phyloP scores from a whole-genome alignment of 495 filamentous ascomycete species.

The Neurospora terricola region DNA sequence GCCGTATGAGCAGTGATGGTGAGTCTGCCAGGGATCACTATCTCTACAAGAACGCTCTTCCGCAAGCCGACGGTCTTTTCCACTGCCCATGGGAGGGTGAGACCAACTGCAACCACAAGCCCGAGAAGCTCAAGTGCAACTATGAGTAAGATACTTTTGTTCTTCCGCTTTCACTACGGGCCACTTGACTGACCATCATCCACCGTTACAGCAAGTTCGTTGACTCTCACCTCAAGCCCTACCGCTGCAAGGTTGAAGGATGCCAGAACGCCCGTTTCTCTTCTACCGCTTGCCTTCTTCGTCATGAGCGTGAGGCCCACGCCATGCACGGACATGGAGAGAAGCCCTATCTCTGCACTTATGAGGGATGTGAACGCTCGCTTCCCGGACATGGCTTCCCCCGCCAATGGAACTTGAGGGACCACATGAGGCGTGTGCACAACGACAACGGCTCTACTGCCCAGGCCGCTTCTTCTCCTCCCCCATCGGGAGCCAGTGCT shows the following conservation, averaged over 20 bases:
- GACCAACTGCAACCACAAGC: constrained; percentile 67
- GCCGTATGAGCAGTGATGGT: constrained; percentile 38
- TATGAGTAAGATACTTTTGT: constrained; percentile 63
- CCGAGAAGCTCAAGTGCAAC: constrained; percentile 91
- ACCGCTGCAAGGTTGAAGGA: constrained; percentile 71
- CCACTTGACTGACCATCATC: constrained; percentile 22
- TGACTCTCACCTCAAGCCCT: constrained; percentile 89
- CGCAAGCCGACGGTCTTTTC: constrained; percentile 65
- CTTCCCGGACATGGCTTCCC: constrained; percentile 77
- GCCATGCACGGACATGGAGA: constrained; percentile 90
- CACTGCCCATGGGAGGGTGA: constrained; percentile 81
- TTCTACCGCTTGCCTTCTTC: constrained; percentile 87
- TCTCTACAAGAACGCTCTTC: constrained; percentile 62
- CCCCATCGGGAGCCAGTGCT: constrained; percentile 17
- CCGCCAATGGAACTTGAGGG: constrained; percentile 82
- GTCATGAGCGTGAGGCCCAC: constrained; percentile 89
- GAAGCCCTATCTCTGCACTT: constrained; percentile 78
- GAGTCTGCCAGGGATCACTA: constrained; percentile 67
- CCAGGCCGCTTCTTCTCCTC: constrained; percentile 27
- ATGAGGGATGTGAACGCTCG: constrained; percentile 73
- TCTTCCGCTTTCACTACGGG: constrained; percentile 4
- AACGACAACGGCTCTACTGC: constrained; percentile 51
- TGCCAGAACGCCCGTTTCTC: constrained; percentile 79
- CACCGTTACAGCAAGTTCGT: constrained; percentile 66
- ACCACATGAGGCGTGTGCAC: constrained; percentile 92